Evolutionary conservation across 768 basidiomycete genomes (phyloP).

Genomic region (Mycena floridula): DNA sequence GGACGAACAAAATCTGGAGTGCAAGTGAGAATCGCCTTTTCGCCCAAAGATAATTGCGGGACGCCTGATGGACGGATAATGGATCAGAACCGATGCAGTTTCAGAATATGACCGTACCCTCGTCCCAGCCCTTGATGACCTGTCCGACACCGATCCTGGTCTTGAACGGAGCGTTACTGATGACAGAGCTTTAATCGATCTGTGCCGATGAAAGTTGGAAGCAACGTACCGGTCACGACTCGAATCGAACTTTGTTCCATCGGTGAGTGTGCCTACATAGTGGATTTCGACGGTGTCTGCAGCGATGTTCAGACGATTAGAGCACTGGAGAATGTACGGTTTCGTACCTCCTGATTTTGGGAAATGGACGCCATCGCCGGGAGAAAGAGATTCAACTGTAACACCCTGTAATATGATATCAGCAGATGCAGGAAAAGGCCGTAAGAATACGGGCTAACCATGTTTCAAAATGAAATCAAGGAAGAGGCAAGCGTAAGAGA

Average conservation of each 20-base stretch:
- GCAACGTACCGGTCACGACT: constrained; percentile 62
- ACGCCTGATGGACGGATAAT: constrained; percentile 44
- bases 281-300: constrained; percentile 74
- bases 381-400: constrained; percentile 45
- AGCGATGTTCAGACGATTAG: constrained; percentile 7
- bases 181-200: background rate
- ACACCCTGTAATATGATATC: constrained; percentile 49
- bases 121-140: constrained; percentile 90
- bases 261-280: constrained; percentile 66
- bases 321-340: constrained; percentile 7
- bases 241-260: constrained; percentile 71
- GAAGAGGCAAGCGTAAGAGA: too few relatives aligned
- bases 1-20: constrained; percentile 71
- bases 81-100: constrained; percentile 14
- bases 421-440: background rate
- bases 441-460: background rate
- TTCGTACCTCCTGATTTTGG: constrained; percentile 68
- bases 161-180: constrained; percentile 40
- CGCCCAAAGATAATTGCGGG: constrained; percentile 65
- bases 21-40: constrained; percentile 65
- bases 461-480: background rate
- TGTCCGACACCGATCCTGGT: constrained; percentile 75
- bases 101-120: constrained; percentile 49
- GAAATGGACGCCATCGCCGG: constrained; percentile 59
- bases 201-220: background rate